A percentile compares a stretch with the other conserved stretches of the same genome.
Evolutionary conservation across 352 stramenopile species (phyloP).

Genomic region (Detonula confervacea): DNA sequence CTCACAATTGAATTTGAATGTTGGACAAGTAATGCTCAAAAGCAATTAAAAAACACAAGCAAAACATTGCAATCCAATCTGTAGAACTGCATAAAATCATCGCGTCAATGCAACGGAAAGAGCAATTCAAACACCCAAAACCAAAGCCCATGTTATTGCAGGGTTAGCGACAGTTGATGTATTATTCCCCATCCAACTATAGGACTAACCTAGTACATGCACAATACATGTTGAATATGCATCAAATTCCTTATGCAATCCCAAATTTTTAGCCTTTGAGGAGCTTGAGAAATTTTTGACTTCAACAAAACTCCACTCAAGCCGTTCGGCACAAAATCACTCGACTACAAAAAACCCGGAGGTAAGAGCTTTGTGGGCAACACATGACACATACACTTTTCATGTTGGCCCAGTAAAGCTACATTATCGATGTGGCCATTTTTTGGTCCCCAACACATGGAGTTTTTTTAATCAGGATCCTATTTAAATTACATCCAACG

Average conservation of each 20-base stretch:
- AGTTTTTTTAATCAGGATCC: no score
- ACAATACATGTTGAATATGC: no score
- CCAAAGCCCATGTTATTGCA: slow-evolving; percentile 58
- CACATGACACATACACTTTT: no score
- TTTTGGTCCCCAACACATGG: no score
- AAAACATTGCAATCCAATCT: slow-evolving; percentile 4
- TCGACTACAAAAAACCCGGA: background rate
- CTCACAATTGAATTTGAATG: background rate
- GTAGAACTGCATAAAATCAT: slow-evolving; percentile 40
- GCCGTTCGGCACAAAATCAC: slow-evolving; percentile 18
- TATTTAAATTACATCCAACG: no score
- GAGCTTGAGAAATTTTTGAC: slow-evolving; percentile 13
- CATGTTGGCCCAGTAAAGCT: no score
- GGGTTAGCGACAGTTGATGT: slow-evolving; percentile 12
- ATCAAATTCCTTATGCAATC: no score
- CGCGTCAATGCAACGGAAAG: slow-evolving; percentile 46
- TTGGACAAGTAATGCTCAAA: slow-evolving; percentile 4
- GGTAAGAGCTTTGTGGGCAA: slow-evolving; percentile 19
- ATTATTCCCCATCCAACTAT: slow-evolving; percentile 41
- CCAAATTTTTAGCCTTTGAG: no score
- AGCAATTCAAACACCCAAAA: slow-evolving; percentile 60
- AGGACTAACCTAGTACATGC: slow-evolving; percentile 33
- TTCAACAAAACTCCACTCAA: slow-evolving; percentile 26
- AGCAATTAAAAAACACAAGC: background rate
- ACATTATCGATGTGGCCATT: no score